phyloP scores from a whole-genome alignment of 2,329 filamentous ascomycete genomes.

The Colletotrichum chlorophyti region DNA sequence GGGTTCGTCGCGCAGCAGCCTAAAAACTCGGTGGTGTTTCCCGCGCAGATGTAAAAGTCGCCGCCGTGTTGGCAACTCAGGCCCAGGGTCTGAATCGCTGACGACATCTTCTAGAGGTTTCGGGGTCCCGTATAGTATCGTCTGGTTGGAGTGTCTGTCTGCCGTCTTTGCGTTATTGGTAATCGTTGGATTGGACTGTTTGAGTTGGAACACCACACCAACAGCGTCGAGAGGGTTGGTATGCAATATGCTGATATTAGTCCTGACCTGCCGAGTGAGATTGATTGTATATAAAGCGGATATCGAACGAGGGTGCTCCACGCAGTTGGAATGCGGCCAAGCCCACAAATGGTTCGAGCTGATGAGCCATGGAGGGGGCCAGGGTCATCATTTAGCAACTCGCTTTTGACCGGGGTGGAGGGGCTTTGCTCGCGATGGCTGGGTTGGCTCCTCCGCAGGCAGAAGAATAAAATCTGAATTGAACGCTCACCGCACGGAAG shows the following conservation, averaged over 20 bases:
- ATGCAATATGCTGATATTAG: background rate
- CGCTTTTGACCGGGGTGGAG: conserved; percentile 2
- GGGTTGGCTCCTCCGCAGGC: background rate
- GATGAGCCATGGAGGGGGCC: conserved; percentile 1
- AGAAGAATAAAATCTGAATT: conserved; percentile 7
- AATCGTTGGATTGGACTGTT: background rate
- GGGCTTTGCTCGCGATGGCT: background rate
- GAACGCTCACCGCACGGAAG: conserved; percentile 5
- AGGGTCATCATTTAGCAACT: conserved; percentile 3
- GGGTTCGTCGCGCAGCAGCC: conserved; percentile 49
- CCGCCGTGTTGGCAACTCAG: conserved; percentile 40
- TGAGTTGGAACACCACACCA: background rate
- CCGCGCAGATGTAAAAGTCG: conserved; percentile 45
- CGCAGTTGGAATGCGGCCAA: background rate
- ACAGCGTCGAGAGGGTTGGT: background rate
- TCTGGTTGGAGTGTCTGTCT: background rate
- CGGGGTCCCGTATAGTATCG: background rate
- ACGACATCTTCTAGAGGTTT: background rate
- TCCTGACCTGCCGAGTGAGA: background rate
- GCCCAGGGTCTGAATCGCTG: conserved; percentile 30
- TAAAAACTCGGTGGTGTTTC: conserved; percentile 41
- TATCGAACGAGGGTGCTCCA: background rate
- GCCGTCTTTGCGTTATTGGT: no score
- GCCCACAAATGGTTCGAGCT: conserved; percentile 4
- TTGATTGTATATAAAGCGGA: background rate